Evolutionary conservation across 768 basidiomycete genomes (phyloP), one percentile per base, ranked within the genome.

Genomic region (Russula emetica): DNA sequence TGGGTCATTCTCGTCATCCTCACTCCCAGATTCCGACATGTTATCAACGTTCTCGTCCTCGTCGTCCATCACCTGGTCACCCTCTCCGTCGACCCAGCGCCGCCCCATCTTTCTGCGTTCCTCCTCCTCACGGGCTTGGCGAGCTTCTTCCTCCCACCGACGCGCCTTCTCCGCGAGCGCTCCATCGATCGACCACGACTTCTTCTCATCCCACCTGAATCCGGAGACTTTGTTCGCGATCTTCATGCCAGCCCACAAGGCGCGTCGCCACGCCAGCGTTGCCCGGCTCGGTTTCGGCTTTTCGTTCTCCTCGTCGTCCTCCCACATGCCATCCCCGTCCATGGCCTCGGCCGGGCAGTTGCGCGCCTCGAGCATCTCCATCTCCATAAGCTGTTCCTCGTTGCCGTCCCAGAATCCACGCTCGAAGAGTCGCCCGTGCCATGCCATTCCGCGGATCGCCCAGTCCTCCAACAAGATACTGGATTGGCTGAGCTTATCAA

Each of bases 381-480:
- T 79, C 61, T 86, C 86, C 57, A 87, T 88, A 36, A 63, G 60
- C 20, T 68, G 61, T 47, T 61, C 69, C 1, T 78, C 66, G 32
- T 61, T 63, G 57, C 79, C 78, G 71, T 88, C 91, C 97, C 97
- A 99, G 73, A 88, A 98, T 0, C 95, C 96, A 45, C 92, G 85
- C 73, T 96, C 94, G 72, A 89, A 98, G 18, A 98, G 86, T 65
- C 92, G 81, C 7, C 92, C 89, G 4, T 92, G 88, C 97, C 97
- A 99, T 69, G 94, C 94, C 87, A 95, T 92, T 1, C 97, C 97
- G 36, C 97, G 83, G 68, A 98, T 72, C 70, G 90, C 91, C 94
- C 95, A 98, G 70, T 98, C 97, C 74, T 99, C 97, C 0, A 90
- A 82, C 2, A 98, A 77, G 0, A 86, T 55, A 40, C 26, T 45